phyloP scores from a whole-genome alignment of 139 green algal genomes.

The Haematococcus sp. region DNA sequence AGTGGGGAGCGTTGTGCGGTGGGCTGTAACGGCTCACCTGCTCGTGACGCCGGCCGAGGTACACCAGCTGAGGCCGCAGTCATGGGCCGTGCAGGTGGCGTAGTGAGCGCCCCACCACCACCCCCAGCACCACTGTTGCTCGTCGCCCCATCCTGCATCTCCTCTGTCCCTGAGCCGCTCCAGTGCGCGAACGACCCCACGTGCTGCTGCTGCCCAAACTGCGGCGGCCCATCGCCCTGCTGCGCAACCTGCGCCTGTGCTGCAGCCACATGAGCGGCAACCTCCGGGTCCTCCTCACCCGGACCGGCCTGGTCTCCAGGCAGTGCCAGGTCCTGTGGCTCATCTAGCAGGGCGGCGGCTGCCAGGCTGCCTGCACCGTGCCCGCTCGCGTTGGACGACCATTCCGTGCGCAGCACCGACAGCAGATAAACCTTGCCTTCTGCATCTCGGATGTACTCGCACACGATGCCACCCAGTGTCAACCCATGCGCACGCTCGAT shows the following conservation, averaged over 20 bases:
- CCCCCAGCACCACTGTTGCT: background rate
- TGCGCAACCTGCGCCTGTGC: no score
- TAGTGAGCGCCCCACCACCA: background rate
- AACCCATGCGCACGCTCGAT: constrained; percentile 54
- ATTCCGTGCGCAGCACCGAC: constrained; percentile 51
- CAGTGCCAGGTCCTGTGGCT: constrained; percentile 11
- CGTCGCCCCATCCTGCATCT: background rate
- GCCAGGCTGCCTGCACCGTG: constrained; percentile 33
- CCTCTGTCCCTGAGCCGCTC: no score
- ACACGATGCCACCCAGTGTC: constrained; percentile 47
- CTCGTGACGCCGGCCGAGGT: no score
- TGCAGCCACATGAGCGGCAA: background rate
- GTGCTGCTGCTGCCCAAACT: background rate
- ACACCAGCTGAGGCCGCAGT: background rate
- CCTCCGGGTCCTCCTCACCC: background rate
- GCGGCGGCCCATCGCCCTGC: no score
- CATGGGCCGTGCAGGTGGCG: background rate
- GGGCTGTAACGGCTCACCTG: background rate
- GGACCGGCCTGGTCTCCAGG: background rate
- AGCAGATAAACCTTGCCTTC: constrained; percentile 45
- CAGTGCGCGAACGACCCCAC: background rate
- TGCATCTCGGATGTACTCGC: constrained; percentile 44
- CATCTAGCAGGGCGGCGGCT: constrained; percentile 12
- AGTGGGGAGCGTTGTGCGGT: constrained; percentile 2
- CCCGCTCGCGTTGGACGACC: constrained; percentile 38